Percentiles rank a stretch among this genome's conserved stretches.
These are phyloP conservation scores for Chalaropsis thielavioides DNA, from an alignment of 2,329 filamentous ascomycete species.

Conservation along the genomic window DNA sequence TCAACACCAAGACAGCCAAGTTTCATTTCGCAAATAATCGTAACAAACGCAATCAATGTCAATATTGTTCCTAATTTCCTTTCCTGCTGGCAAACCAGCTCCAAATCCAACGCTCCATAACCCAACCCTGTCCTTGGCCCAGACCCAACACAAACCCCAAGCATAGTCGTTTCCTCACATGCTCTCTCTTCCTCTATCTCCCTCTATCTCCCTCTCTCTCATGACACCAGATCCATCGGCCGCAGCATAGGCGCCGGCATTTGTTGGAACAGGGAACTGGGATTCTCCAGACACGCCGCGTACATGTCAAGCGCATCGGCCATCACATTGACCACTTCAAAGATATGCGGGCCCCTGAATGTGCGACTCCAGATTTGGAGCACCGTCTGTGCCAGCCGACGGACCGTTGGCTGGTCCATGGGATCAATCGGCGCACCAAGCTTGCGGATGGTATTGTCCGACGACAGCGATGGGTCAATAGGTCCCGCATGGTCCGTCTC, in stretches of 20 bases:
- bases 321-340: conserved; percentile 45
- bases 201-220: too few species aligned
- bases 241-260: conserved; percentile 1
- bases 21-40: too few species aligned
- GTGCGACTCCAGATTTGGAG: conserved; percentile 47
- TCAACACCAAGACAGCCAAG: too few species aligned
- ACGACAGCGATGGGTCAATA: conserved; percentile 40
- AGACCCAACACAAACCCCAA: not conserved
- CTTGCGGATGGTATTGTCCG: conserved; percentile 21
- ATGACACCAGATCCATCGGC: conserved; percentile 8
- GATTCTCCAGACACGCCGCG: conserved; percentile 42
- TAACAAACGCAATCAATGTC: too few species aligned
- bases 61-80: too few species aligned
- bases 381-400: conserved; percentile 43
- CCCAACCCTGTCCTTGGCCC: too few species aligned
- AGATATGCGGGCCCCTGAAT: conserved; percentile 47
- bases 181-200: too few species aligned
- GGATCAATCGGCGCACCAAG: conserved; percentile 30
- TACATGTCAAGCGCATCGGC: conserved; percentile 42
- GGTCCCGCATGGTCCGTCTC: conserved; percentile 49
- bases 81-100: too few species aligned
- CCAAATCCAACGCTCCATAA: too few species aligned
- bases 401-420: conserved; percentile 37
- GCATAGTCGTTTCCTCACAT: not conserved
- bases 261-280: conserved; percentile 19